Percentiles rank a stretch among this genome's conserved stretches.
These are phyloP conservation scores for Physaria fendleri DNA, from an alignment of 345 rosid species.

Conservation along the genomic window DNA sequence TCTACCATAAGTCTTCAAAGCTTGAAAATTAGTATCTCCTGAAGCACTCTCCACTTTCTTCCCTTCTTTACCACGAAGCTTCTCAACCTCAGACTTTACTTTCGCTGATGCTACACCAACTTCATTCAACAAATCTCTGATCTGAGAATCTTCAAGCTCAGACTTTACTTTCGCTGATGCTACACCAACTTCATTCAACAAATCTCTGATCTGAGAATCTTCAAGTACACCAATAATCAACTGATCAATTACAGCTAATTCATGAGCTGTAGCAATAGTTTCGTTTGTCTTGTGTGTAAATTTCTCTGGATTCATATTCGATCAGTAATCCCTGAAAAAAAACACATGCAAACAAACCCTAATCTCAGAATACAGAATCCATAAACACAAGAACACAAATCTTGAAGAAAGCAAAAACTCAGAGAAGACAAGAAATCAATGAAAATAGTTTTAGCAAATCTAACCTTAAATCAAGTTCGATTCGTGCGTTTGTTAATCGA, in stretches of 20 bases:
- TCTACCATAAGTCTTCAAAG: slow-evolving; percentile 83
- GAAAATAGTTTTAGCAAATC: background rate
- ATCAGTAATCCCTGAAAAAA: background rate
- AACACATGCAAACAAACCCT: background rate
- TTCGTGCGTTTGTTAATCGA: no score
- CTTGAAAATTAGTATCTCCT: slow-evolving; percentile 70
- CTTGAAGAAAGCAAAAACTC: background rate
- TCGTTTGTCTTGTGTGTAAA: slow-evolving; percentile 91
- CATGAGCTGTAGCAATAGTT: slow-evolving; percentile 61
- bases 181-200: slow-evolving; percentile 60
- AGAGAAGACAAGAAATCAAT: background rate
- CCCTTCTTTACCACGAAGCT: slow-evolving; percentile 82
- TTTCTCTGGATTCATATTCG: slow-evolving; percentile 76
- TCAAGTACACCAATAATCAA: slow-evolving; percentile 70
- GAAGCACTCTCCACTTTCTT: slow-evolving; percentile 87
- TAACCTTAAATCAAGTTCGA: slow-evolving; percentile 28
- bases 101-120: slow-evolving; percentile 48
- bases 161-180: slow-evolving; percentile 43
- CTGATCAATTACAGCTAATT: slow-evolving; percentile 62
- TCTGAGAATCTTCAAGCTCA: slow-evolving; percentile 72
- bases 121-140: slow-evolving; percentile 59
- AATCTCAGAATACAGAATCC: background rate
- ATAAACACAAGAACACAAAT: background rate
- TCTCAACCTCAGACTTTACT: slow-evolving; percentile 73
- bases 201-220: slow-evolving; percentile 70